Evolutionary conservation across 2,329 filamentous ascomycete genomes (phyloP).

Genomic region (Cladophialophora psammophila): DNA sequence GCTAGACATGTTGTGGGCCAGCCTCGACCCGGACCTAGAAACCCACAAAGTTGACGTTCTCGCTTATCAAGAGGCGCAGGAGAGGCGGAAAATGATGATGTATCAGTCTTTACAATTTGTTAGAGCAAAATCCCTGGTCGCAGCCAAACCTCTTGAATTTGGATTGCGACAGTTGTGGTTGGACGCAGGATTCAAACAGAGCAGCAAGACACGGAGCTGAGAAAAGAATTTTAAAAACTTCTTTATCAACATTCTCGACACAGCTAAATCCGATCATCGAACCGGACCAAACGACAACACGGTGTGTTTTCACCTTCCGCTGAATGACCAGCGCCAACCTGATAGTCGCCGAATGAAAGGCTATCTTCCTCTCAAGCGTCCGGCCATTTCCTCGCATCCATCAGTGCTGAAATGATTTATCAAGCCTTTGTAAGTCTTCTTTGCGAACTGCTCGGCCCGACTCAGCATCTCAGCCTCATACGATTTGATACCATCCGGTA

Average conservation of each 20-base stretch:
- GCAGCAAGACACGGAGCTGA: not conserved
- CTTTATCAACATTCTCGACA: not conserved
- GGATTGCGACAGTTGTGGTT: constrained; percentile 21
- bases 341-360: not conserved
- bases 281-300: not conserved
- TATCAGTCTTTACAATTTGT: constrained; percentile 14
- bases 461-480: constrained; percentile 42
- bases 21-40: not conserved
- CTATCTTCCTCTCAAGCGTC: constrained; percentile 15
- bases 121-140: constrained; percentile 8
- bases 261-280: not conserved
- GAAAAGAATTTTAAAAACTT: not conserved
- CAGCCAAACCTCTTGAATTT: constrained; percentile 22
- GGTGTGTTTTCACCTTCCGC: not conserved
- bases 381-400: constrained; percentile 26
- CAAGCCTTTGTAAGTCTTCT: constrained; percentile 26
- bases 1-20: constrained; percentile 6
- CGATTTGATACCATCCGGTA: constrained; percentile 37
- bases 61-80: not conserved
- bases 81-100: constrained; percentile 4
- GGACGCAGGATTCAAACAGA: constrained; percentile 4
- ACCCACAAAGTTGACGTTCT: not conserved
- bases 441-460: constrained; percentile 33
- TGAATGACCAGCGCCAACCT: not conserved
- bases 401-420: constrained; percentile 32